phyloP scores from a whole-genome alignment of 495 filamentous ascomycete genomes.

The Alectoria sarmentosa region DNA sequence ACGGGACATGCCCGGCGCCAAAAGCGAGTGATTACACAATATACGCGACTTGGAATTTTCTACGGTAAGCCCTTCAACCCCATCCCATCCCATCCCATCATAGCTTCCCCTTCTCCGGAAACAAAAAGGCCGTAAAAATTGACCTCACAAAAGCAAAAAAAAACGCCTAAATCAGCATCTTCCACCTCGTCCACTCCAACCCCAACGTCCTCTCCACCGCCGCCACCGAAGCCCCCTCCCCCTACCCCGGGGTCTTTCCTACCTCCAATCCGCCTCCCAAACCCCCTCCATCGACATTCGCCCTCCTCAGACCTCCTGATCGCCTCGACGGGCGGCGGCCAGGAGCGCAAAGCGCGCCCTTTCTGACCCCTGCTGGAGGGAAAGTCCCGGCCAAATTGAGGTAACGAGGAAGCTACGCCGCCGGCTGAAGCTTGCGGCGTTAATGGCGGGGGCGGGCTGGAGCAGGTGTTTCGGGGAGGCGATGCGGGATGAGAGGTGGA shows the following conservation, averaged over 20 bases:
- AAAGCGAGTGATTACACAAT: neutral
- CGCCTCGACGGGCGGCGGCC: neutral
- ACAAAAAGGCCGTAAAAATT: neutral
- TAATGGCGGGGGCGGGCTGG: neutral
- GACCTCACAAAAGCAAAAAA: neutral
- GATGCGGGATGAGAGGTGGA: neutral
- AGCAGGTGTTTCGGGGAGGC: neutral
- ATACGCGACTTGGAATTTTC: neutral
- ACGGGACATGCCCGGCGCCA: neutral
- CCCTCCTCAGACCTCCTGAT: neutral
- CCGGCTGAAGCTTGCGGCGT: neutral
- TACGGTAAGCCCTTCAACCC: neutral
- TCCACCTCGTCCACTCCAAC: neutral
- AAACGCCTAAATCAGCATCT: conserved; percentile 1
- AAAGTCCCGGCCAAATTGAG: neutral
- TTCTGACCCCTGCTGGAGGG: neutral
- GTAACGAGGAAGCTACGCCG: neutral
- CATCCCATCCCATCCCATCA: neutral
- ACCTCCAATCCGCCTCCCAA: neutral
- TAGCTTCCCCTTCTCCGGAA: neutral
- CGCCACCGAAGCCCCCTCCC: neutral
- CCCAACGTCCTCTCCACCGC: neutral
- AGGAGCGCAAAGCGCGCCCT: neutral
- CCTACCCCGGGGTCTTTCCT: neutral
- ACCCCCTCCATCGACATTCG: neutral